phyloP scores from a whole-genome alignment of 495 filamentous ascomycete genomes.

The Aspergillus taichungensis region DNA sequence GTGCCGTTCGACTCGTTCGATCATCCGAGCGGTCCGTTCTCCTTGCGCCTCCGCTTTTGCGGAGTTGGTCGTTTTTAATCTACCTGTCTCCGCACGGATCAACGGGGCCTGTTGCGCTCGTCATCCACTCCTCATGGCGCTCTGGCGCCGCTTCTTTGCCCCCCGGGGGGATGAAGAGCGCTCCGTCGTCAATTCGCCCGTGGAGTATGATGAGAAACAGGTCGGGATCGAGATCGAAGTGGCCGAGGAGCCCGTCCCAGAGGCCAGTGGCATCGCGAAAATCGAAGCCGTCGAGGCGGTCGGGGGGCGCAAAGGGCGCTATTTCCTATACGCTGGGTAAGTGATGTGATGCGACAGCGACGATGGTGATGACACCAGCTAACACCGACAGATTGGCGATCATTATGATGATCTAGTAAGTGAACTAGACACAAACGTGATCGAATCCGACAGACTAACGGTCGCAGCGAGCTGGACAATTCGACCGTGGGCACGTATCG shows the following conservation, averaged over 20 bases:
- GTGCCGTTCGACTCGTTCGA: too few relatives aligned
- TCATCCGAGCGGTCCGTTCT: too few relatives aligned
- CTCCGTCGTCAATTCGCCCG: not conserved
- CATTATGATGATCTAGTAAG: slow-evolving; percentile 42
- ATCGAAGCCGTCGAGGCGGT: slow-evolving; percentile 35
- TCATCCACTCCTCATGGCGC: too few relatives aligned
- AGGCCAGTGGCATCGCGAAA: slow-evolving; percentile 18
- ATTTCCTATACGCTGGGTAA: slow-evolving; percentile 35
- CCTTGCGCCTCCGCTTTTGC: too few relatives aligned
- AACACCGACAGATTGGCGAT: slow-evolving; percentile 21
- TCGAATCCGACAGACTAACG: not conserved
- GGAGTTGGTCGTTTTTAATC: too few relatives aligned
- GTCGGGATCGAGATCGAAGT: slow-evolving; percentile 4
- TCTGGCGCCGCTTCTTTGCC: too few relatives aligned
- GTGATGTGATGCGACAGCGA: slow-evolving; percentile 1
- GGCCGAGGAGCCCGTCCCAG: not conserved
- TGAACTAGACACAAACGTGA: not conserved
- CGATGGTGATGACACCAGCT: not conserved
- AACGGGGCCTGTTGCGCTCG: too few relatives aligned
- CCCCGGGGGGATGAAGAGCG: not conserved
- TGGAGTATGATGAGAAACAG: slow-evolving; percentile 6
- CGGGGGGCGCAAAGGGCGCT: slow-evolving; percentile 34
- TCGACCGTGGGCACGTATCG: slow-evolving; percentile 38
- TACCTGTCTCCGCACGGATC: too few relatives aligned
- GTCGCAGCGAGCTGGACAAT: slow-evolving; percentile 33